Conservation (phyloP, 2,329 filamentous ascomycete genomes). For the Plenodomus biglobosus region DNA sequence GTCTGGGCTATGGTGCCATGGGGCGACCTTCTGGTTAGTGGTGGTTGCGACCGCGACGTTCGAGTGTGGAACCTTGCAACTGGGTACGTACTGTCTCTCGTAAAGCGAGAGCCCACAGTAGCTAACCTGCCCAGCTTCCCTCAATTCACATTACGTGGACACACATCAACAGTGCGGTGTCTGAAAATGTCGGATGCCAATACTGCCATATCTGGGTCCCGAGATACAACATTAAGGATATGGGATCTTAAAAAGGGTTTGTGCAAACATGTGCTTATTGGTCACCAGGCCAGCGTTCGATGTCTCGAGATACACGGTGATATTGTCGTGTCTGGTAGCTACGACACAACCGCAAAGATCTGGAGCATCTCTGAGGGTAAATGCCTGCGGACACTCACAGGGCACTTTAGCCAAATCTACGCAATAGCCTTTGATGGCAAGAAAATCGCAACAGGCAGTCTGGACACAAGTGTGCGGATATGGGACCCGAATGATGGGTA, state of each 20-base stretch:
- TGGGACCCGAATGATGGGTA: constrained; percentile 91
- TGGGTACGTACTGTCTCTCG: constrained; percentile 64
- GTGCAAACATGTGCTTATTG: constrained; percentile 88
- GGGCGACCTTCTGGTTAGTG: constrained; percentile 92
- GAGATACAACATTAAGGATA: constrained; percentile 90
- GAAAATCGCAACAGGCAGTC: constrained; percentile 88
- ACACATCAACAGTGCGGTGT: constrained; percentile 95
- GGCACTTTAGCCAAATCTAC: constrained; percentile 98
- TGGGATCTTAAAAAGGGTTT: constrained; percentile 91
- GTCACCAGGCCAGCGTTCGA: constrained; percentile 92
- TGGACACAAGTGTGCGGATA: constrained; percentile 95
- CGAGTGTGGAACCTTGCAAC: constrained; percentile 95
- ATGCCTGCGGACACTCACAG: constrained; percentile 84
- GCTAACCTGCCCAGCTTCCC: constrained; percentile 19
- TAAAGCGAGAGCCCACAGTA: background rate
- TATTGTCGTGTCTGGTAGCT: constrained; percentile 95
- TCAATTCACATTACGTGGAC: constrained; percentile 72
- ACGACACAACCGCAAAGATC: constrained; percentile 93
- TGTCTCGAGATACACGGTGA: constrained; percentile 96
- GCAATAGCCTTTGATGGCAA: constrained; percentile 96
- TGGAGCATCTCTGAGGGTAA: constrained; percentile 97
- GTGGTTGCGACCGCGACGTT: constrained; percentile 94
- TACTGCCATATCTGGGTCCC: constrained; percentile 92
- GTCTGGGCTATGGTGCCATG: constrained; percentile 99
- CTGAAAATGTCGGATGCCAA: constrained; percentile 95